These are phyloP conservation scores for Apiotrichum siamense DNA, from an alignment of 1,284 basidiomycete species.

Conservation along the genomic window DNA sequence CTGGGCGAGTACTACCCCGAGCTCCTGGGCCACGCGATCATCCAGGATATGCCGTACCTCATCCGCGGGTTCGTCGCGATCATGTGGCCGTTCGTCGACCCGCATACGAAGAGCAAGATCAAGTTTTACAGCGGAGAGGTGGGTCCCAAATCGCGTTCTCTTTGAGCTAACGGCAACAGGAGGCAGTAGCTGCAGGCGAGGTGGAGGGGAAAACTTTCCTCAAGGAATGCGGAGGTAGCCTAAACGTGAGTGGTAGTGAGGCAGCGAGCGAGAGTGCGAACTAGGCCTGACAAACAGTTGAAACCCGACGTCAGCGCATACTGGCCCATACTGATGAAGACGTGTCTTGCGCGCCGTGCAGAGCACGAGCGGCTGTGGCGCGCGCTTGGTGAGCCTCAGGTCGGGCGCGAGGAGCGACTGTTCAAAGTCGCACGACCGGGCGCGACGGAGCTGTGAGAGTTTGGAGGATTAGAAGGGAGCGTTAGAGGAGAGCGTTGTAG, in stretches of 20 bases:
- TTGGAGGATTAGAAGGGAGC: no score
- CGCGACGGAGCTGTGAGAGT: neutral
- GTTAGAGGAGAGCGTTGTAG: no score
- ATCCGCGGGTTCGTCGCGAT: constrained; percentile 36
- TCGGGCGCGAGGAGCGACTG: constrained; percentile 29
- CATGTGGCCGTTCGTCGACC: constrained; percentile 44
- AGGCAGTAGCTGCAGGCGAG: constrained; percentile 21
- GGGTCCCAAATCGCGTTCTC: no score
- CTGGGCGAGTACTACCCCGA: constrained; percentile 34
- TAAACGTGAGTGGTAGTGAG: constrained; percentile 24
- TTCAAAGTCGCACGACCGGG: constrained; percentile 21
- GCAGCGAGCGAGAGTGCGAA: neutral
- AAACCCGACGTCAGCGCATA: constrained; percentile 33
- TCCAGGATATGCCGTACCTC: constrained; percentile 38
- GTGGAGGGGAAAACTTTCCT: constrained; percentile 21
- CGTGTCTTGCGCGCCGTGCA: constrained; percentile 22
- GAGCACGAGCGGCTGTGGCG: constrained; percentile 27
- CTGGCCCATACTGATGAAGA: constrained; percentile 28
- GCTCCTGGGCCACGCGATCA: constrained; percentile 25
- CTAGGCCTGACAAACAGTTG: constrained; percentile 3
- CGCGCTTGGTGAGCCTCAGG: constrained; percentile 19
- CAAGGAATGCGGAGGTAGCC: constrained; percentile 30
- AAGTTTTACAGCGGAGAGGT: constrained; percentile 21
- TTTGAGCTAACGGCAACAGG: no score
- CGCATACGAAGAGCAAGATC: constrained; percentile 31